phyloP scores from a whole-genome alignment of 2,329 filamentous ascomycete genomes.

The Fusarium pseudonygamai region DNA sequence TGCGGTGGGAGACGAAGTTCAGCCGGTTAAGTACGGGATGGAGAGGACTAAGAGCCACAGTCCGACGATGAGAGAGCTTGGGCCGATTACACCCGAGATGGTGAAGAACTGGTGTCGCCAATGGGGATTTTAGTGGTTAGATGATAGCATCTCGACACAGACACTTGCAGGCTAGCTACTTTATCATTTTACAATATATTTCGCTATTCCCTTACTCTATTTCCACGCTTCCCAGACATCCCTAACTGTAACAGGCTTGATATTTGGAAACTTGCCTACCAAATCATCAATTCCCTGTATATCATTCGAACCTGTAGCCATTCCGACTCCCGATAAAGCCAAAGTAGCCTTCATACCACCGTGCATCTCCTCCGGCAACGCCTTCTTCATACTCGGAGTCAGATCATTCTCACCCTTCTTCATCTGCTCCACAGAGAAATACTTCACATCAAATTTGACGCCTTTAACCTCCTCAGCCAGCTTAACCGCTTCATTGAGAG shows the following conservation, averaged over 20 bases:
- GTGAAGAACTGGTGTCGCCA: slow-evolving; percentile 14
- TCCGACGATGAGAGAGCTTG: neutral
- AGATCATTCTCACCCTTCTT: neutral
- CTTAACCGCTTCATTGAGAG: neutral
- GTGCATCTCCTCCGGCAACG: neutral
- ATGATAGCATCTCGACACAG: fast-evolving
- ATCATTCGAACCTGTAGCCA: neutral
- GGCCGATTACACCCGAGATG: neutral
- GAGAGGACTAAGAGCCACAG: neutral
- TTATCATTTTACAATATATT: fast-evolving
- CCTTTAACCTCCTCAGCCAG: neutral
- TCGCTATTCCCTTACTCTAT: fast-evolving
- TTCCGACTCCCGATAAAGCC: neutral
- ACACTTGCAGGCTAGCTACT: neutral
- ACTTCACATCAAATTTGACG: neutral
- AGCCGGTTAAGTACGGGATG: neutral
- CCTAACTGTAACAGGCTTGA: neutral
- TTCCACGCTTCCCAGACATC: neutral
- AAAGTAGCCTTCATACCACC: neutral
- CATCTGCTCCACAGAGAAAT: neutral
- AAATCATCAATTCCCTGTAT: neutral
- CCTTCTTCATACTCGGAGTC: neutral
- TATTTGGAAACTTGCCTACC: neutral
- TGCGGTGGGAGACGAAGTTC: neutral
- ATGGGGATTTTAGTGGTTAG: neutral